Conservation (phyloP, 2,329 filamentous ascomycete genomes). For the Aureobasidium sp. region DNA sequence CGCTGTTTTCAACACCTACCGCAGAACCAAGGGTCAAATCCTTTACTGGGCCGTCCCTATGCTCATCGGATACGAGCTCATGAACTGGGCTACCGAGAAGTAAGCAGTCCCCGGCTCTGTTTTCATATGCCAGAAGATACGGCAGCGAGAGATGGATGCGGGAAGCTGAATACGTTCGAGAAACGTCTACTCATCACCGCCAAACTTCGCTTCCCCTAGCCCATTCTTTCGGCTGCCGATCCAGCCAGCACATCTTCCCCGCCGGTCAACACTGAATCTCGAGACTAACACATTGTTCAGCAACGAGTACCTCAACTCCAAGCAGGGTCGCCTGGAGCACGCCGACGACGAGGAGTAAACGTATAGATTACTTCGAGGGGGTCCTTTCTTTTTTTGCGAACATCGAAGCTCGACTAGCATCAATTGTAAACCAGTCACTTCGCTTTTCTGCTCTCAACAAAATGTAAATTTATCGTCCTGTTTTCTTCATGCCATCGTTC, state of each 20-base stretch:
- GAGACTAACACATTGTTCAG: conserved; percentile 36
- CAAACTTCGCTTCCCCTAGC: not conserved
- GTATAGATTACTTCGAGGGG: not conserved
- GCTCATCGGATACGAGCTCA: conserved; percentile 67
- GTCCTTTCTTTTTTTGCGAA: not conserved
- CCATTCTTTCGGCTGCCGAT: not conserved
- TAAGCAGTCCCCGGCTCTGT: conserved; percentile 40
- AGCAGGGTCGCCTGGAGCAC: conserved; percentile 57
- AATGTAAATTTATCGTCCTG: conserved; percentile 4
- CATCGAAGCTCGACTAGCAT: conserved; percentile 12
- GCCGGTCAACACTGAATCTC: not conserved
- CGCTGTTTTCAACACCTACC: conserved; percentile 92
- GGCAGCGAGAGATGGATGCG: conserved; percentile 7
- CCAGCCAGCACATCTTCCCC: not conserved
- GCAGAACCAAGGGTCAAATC: conserved; percentile 77
- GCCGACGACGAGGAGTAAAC: conserved; percentile 39
- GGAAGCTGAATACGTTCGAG: not conserved
- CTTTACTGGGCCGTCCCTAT: conserved; percentile 82
- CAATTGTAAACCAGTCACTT: conserved; percentile 14
- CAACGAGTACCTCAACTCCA: conserved; percentile 77
- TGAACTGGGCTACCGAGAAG: conserved; percentile 90
- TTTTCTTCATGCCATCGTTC: not conserved
- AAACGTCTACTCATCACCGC: not conserved
- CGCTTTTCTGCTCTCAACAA: not conserved
- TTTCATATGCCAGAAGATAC: conserved; percentile 4